Evolutionary conservation across 306 rosid species (phyloP), one percentile per base, ranked within the genome.

Genomic region (Ormosia emarginata): DNA sequence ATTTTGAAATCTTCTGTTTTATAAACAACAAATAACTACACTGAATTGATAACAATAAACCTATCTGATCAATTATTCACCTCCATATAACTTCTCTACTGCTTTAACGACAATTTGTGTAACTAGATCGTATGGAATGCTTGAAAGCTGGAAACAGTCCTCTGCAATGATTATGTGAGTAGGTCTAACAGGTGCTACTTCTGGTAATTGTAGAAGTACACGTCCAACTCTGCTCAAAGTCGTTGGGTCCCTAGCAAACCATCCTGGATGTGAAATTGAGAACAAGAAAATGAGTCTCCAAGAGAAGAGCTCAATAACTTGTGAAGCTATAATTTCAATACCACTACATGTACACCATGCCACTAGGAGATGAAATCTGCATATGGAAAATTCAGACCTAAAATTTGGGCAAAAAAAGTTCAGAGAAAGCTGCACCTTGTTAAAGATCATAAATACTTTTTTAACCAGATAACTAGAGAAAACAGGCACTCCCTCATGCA

Each of bases 241-340:
- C 52, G 37, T 58, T 10, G 94, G 92, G 84, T 93, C 91, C 92
- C 96, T 88, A 33, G 99, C 93, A 82, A 95, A 93, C 97, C 99
- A 95, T 83, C 99, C 99, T 95, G 89, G 49, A 84, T 52, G 33
- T 64, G 75, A 89, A 88, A 72, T 67, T 64, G 49, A 80, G 76
- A 87, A 84, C 64, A 70, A 83, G 77, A 56, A 14, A 85, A 37
- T 55, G 55, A 56, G 13, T 12, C n/a, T 36, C 10, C 67, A 76
- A 53, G 29, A 69, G 62, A 80, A 86, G 30, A 4, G 17, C 13
- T 69, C 55, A 61, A 74, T 58, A 64, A 5, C 39, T 64, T 29
- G 15, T 32, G 41, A 56, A 56, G 37, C 62, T 55, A 71, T 8
- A 66, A 34, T 71, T 44, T 79, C 76, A 12, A 62, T 49, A 44